Evolutionary conservation across 139 green algal genomes (phyloP), one percentile per base, ranked within the genome.

Genomic region (Picochlorum sp.): DNA sequence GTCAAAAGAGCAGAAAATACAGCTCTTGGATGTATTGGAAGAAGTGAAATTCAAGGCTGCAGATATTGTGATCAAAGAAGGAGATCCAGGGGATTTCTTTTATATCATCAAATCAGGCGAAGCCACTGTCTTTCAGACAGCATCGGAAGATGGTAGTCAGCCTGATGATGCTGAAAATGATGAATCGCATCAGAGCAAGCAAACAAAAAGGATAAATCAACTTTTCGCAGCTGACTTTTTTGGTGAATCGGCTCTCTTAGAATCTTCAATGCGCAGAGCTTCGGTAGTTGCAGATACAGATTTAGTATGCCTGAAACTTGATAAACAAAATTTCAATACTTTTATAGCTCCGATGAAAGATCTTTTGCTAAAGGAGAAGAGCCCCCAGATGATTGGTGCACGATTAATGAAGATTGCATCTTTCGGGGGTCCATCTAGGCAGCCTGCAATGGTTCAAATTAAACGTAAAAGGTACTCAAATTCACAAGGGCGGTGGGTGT

Each of bases 31-130:
- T 28, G 81, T 82, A 0, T 76, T 96, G 44, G 80, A 90, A 68
- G 68, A 88, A 73, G 64, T 82, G 33, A 39, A 30, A 14, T 88
- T 73, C 29, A 4, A 39, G 5, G 32, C 59, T 1, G 57, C 60
- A 26, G 28, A 52, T 24, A 44, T 55, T 8, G 69, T 82, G 10
- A 61, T 87, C 18, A 63, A 61, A 12, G 79, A 95, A 73, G 85
- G 85, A 10, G 85, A 94, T 16, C 44, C 68, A 4, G 89, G 85
- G 3, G 83, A 94, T 59, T 59, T 85, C 3, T 96, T 96, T 67
- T 96, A 93, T 74, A 94, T 97, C 55, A 87, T 97, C 59, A 88
- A 90, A 68, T 82, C 92, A 37, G 90, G 90, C 5, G 87, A 95
- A 66, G 90, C 89, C 7, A 76, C 87, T 55, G 86, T 96, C 61